Conservation (phyloP, 495 filamentous ascomycete species). For the Penicillium canariense region DNA sequence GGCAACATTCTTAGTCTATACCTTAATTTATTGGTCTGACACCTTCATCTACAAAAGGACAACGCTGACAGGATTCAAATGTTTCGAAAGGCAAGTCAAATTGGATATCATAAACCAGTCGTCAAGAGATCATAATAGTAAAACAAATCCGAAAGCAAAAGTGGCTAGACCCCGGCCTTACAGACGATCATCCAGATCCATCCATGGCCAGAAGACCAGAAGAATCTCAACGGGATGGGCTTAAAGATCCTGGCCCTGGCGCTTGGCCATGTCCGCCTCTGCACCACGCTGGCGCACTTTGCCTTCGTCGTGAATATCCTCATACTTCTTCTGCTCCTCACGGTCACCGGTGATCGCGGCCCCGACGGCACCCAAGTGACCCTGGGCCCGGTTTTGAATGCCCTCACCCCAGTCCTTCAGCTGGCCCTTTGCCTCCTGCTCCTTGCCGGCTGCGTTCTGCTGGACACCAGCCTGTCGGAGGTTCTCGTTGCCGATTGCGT, state of each 20-base stretch:
- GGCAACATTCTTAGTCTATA: too few relatives aligned
- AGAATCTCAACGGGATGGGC: not conserved
- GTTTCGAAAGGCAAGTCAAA: too few relatives aligned
- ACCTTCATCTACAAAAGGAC: too few relatives aligned
- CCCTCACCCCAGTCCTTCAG: conserved; percentile 72
- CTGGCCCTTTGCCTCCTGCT: conserved; percentile 81
- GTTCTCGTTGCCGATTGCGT: conserved; percentile 67
- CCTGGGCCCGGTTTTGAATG: conserved; percentile 66
- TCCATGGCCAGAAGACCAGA: not conserved
- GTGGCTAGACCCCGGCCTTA: not conserved
- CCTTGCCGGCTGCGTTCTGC: conserved; percentile 80
- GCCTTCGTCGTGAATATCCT: conserved; percentile 73
- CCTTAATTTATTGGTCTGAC: too few relatives aligned
- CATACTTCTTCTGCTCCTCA: conserved; percentile 56
- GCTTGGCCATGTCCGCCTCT: conserved; percentile 78
- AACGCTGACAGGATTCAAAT: too few relatives aligned
- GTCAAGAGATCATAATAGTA: conserved; percentile 16
- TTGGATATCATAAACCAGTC: conserved; percentile 22
- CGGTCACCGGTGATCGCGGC: conserved; percentile 72
- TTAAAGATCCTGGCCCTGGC: conserved; percentile 41
- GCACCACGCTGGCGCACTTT: conserved; percentile 85
- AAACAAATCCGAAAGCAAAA: conserved; percentile 6
- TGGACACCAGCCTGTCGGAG: conserved; percentile 70
- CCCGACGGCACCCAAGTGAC: conserved; percentile 65
- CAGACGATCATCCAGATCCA: not conserved